A percentile compares a stretch with the other conserved stretches of the same genome.
phyloP scores from a whole-genome alignment of 306 rosid genomes.

The Cotoneaster glaucophyllus region DNA sequence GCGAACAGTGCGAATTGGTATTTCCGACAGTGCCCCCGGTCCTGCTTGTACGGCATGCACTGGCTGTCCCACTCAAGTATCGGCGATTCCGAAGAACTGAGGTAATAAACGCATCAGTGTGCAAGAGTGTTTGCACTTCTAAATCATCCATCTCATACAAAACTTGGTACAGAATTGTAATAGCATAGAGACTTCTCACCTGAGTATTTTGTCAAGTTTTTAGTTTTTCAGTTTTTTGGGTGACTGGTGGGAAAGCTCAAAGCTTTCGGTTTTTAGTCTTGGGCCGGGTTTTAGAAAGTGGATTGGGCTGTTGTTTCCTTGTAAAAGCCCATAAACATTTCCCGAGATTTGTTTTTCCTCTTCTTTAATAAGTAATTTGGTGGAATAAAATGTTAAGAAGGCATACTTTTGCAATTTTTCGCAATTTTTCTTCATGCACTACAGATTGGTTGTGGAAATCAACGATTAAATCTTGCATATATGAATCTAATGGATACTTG shows the following conservation, averaged over 20 bases:
- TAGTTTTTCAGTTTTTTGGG: background rate
- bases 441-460: background rate
- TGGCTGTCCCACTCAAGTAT: conserved; percentile 24
- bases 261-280: background rate
- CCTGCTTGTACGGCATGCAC: conserved; percentile 42
- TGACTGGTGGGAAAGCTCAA: background rate
- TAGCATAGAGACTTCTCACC: background rate
- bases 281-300: background rate
- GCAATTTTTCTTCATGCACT: no score
- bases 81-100: conserved; percentile 42
- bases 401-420: no score
- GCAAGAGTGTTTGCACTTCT: background rate
- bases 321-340: background rate
- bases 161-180: background rate
- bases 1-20: conserved; percentile 56
- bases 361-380: background rate
- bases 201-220: background rate
- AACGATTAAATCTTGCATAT: no score
- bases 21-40: conserved; percentile 36
- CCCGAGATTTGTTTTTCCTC: background rate
- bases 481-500: background rate
- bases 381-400: background rate
- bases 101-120: conserved; percentile 15
- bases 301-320: background rate
- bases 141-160: background rate